Base-by-base conservation (phyloP, 202 grass and related monocot species). In the Setaria viridis region DNA sequence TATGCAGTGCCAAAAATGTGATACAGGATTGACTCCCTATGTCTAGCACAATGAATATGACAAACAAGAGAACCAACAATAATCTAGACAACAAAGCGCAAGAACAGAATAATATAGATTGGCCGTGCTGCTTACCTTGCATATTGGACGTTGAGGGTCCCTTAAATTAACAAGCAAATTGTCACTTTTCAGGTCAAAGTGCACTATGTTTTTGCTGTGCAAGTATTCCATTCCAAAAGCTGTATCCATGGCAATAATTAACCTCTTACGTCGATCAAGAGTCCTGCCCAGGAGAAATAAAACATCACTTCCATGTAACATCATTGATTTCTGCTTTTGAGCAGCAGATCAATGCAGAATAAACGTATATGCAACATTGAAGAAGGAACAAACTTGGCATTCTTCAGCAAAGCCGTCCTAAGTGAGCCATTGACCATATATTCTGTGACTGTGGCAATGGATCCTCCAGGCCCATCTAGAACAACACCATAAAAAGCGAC, bases 211-310 rank as follows among this genome's bases (percentile, higher is more conserved):
- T 80, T 99, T 99, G 72, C 87, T 91, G 82, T 99, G 96, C 86
- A 99, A 90, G 80, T 99, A 99, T 81, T 99, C 96, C 96, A 99
- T 99, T 79, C 96, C 96, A 89, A 99, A 99, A 65, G 96, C 96
- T 29, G 92, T 94, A 84, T 96, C 96, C 96, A 99, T 96, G 67
- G 96, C 96, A 91, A 99, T 92, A 70, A 96, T 94, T 77, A 99
- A 79, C 56, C 90, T 85, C 77, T 88, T 94, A 39, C 93, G 91
- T 50, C 64, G 67, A 91, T 99, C 93, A 48, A 99, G 86, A 7
- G 82, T 86, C 88, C 96, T 99, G 83, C 87, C 64, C 17, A 29
- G 30, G 69, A 19, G 39, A 30, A 76, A 67, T 7, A 68, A 69
- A 55, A 73, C 29, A 51, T 85, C 39, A 68, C 32, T 1, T 70